Evolutionary conservation across 108 stramenopile genomes (phyloP), one percentile per base, ranked within the genome.

Genomic region (Fistulifera pelliculosa): DNA sequence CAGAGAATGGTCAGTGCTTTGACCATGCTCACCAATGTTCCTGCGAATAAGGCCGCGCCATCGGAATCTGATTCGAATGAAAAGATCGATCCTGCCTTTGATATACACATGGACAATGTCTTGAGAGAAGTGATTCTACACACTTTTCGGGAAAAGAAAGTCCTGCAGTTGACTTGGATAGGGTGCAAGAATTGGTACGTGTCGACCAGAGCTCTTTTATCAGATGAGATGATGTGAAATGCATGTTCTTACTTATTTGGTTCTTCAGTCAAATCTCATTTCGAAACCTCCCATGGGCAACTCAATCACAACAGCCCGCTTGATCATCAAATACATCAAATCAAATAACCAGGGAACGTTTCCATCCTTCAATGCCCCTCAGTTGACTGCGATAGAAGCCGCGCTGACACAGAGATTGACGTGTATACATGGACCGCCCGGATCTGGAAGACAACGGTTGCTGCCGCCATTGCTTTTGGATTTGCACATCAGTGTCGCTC

Each of bases 401-500:
- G 85, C 92, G 12, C 56, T 89, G 50, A 87, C 82, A n/a, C 56
- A 85, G 27, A 75, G 85, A 48, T 44, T 89, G 22, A 93, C 87
- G 0, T 44, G 85, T 27, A 84, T 93, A 38, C 87, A 89, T 54
- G 92, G 90, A 21, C 89, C 89, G 16, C 84, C 84, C n/a, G 81
- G 82, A 47, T 69, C 52, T 3, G 81, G 79, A 80, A 92, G 65
- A 93, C 90, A 15, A 77, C 77, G 2, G 75, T 75, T 10, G 90
- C 86, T 1, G 58, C 73, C 13, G 80, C 80, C 14, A 84, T 93
- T 56, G 86, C 79, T 1, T 84, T 85, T 67, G 90, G 90, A n/a
- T 87, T 83, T 53, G 83, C 85, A 19, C 80, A 93, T 38, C 86
- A 85, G 52, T 86, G 82, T 35, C 71, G 82, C 18, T 73, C 57